phyloP scores from a whole-genome alignment of 371 early-diverging fungal species.

The Rhizopus arrhizus region DNA sequence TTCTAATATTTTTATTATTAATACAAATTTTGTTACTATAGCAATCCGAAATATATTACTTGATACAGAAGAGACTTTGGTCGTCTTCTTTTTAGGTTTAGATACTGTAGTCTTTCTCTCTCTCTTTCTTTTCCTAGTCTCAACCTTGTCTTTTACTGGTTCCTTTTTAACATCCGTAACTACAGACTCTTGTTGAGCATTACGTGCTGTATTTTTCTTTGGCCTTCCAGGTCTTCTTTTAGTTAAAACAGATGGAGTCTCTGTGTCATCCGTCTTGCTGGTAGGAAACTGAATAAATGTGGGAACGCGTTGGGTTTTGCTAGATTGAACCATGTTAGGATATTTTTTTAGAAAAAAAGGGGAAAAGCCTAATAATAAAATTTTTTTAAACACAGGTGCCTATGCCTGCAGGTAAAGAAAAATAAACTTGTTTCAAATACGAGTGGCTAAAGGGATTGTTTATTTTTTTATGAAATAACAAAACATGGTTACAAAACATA shows the following conservation, averaged over 20 bases:
- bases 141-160: not conserved
- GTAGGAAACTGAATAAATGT: conserved; percentile 17
- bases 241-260: too few relatives aligned
- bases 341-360: not conserved
- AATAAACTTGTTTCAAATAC: too few relatives aligned
- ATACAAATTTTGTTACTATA: not conserved
- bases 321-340: not conserved
- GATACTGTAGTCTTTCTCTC: not conserved
- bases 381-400: not conserved
- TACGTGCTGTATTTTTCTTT: not conserved
- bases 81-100: not conserved
- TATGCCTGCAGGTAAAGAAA: too few relatives aligned
- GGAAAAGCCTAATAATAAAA: not conserved
- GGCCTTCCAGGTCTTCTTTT: not conserved
- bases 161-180: too few relatives aligned
- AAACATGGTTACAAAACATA: too few relatives aligned
- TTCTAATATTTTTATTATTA: too few relatives aligned
- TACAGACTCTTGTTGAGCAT: not conserved
- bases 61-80: too few relatives aligned
- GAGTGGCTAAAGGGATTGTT: not conserved
- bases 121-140: not conserved
- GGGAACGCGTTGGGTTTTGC: conserved; percentile 17
- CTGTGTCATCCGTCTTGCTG: not conserved
- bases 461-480: not conserved
- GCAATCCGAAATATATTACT: not conserved